These are phyloP conservation scores for Dactylellina drechsleri DNA, from an alignment of 2,329 filamentous ascomycete genomes.

Conservation along the genomic window DNA sequence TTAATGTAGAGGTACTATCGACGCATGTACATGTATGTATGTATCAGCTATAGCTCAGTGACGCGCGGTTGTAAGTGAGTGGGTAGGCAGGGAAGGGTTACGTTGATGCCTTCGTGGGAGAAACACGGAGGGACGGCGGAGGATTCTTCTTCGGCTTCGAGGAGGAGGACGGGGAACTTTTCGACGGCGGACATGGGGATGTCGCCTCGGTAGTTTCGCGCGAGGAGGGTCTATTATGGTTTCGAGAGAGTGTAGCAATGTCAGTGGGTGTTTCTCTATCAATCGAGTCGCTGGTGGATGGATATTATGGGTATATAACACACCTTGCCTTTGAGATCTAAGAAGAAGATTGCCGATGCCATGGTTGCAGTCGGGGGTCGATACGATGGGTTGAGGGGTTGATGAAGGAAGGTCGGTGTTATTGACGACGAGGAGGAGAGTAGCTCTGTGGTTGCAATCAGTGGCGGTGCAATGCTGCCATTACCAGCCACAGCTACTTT, in stretches of 20 bases:
- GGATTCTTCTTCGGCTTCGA: slow-evolving; percentile 98
- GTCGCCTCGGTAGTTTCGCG: slow-evolving; percentile 97
- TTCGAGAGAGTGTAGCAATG: slow-evolving; percentile 53
- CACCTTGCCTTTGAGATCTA: slow-evolving; percentile 99
- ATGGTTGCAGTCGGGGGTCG: slow-evolving; percentile 67
- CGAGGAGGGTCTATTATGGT: slow-evolving; percentile 85
- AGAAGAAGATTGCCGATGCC: slow-evolving; percentile 98
- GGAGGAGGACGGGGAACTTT: slow-evolving; percentile 94
- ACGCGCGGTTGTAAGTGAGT: neutral
- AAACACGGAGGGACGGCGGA: slow-evolving; percentile 97
- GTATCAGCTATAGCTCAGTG: neutral
- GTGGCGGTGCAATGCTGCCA: neutral
- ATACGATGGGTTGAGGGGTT: slow-evolving; percentile 3
- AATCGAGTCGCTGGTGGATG: neutral
- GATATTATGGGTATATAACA: no score
- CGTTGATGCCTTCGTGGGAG: slow-evolving; percentile 98
- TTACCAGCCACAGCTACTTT: slow-evolving; percentile 19
- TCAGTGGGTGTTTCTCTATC: slow-evolving; percentile 1
- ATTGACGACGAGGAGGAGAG: slow-evolving; percentile 1
- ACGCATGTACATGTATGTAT: slow-evolving; percentile 17
- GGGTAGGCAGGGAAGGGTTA: slow-evolving; percentile 65
- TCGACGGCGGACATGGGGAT: slow-evolving; percentile 99
- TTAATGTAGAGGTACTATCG: slow-evolving; percentile 95
- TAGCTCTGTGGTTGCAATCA: slow-evolving; percentile 22
- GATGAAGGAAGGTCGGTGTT: slow-evolving; percentile 6